Base-by-base conservation (phyloP, 1,139 yeast genomes). In the Yamadazyma songkhlaensis region DNA sequence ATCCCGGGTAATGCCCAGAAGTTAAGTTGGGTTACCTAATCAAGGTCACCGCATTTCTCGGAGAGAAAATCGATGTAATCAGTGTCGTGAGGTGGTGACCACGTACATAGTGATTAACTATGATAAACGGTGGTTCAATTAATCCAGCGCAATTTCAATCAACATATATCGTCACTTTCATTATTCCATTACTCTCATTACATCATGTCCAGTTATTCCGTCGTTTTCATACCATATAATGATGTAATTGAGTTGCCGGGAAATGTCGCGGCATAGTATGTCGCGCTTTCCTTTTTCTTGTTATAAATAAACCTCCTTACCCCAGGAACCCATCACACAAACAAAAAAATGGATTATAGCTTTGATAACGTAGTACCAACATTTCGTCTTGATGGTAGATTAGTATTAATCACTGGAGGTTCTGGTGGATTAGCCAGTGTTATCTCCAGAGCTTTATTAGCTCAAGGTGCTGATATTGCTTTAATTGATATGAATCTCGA, bases 401-500 rank as follows among this genome's bases (percentile, higher is more conserved):
- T 84, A 41, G 88, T 87, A 31, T 72, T 85, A 38, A 64, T 85
- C 48, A 85, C 94, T 25, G 95, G 95, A 37, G 95, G 94, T 12
- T 81, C 89, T 23, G 94, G 94, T 36, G 94, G 94, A 14, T 67
- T 85, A 49, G 83, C 89, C 3, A 64, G 80, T 24, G 79, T 84
- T 12, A 59, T 84, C 60, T 77, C 84, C 37, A 77, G 83, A 58
- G 86, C 85, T 14, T 70, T 81, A 37, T 64, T 84, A 24, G 84
- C 85, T 5, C 84, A 80, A 55, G 84, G 84, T 34, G 84, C 88
- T 4, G 83, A 83, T 12, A 66, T 85, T 32, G 94, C 94, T n/a
- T 68, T 85, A 34, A 72, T 85, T 31, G 94, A 85, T 59, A 73
- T 81, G 67, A 79, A 80, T 62, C 61, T 76, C 53, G 84, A 79